Base-by-base conservation (phyloP, 768 basidiomycete species). In the Podaxis pistillaris region DNA sequence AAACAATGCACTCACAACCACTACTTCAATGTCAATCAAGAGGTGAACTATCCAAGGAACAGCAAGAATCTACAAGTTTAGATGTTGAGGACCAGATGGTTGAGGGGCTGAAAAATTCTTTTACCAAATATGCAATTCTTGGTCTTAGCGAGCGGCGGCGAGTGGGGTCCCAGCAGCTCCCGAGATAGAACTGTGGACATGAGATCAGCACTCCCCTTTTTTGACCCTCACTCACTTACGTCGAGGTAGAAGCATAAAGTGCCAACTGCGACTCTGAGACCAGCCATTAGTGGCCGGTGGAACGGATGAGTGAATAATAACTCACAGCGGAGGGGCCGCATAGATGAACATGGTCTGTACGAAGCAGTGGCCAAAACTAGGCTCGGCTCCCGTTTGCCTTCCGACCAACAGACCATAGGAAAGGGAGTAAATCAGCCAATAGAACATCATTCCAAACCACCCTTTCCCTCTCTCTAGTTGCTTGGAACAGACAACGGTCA, bases 161-260 rank as follows among this genome's bases (percentile, higher is more conserved):
- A 47, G 40, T 6, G 12, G 60, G 53, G 26, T 61, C 60, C 60
- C 60, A 61, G 19, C 38, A 55, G 22, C 41, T 61, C 28, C 52
- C 41, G 3, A 61, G 44, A 28, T 61, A 55, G 30, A 61, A 55
- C 60, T 55, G 38, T 4, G 24, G 28, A 38, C 37, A 15, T 15
- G 12, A 19, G 7, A 33, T 36, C 2, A 22, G 26, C 28, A 0
- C 2, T 12, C 12, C 6, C 24, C 17, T 13, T 30, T 13, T 22
- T 2, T 36, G 19, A 4, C 40, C 4, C 28, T 46, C 15, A 41
- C 19, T 7, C n/a, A 37, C 60, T 36, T 36, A 61, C 53, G 22
- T 61, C 52, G 44, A 61, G 52, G 30, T 61, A 55, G 33, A 55
- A 61, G 22, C 52, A 54, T 36, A 55, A 55, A 37, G 60, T 55